Evolutionary conservation across 2,329 filamentous ascomycete genomes (phyloP), one percentile per base, ranked within the genome.

Genomic region (Colletotrichum lentis): DNA sequence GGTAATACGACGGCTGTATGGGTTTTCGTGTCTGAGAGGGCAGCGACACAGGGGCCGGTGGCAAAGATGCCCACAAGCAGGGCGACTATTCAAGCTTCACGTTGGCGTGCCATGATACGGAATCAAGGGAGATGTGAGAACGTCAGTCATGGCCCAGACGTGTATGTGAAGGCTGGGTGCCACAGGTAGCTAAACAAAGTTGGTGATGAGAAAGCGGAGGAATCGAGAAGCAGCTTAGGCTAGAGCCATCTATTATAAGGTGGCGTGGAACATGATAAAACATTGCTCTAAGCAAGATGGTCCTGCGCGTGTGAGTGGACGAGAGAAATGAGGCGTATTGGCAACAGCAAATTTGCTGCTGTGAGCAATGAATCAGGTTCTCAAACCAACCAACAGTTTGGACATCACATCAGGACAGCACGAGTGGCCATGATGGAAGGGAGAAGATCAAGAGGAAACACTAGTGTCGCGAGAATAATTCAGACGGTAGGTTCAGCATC

Each of bases 241-340:
- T 56, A 55, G 50, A 66, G 61, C 49, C 61, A 69, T 69, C 56
- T 69, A 56, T 56, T 49, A 46, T 52, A 44, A 66, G 62, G 50
- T 66, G 62, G 66, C 66, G n/a, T 69, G 52, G 27, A 69, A 69
- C n/a, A 69, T 66, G 66, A 66, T 50, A 61, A 65, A 69, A 65
- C 50, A 61, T 66, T 52, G 61, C 49, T 69, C 44, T 56, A 52
- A 43, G 56, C 12, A n/a, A n/a, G n/a, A 35, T 2, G 24, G 11
- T 39, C 10, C 14, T 50, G 18, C 22, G 35, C 20, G 18, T 18
- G 35, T 31, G 57, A 60, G 10, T 52, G 22, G 37, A 43, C 20
- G 12, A 52, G 3, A 8, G 12, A 12, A 35, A 35, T 16, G 20
- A 16, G 22, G 20, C n/a, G 14, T 5, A 7, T 50, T 20, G 11